These are phyloP conservation scores for Colletotrichum sp. DNA, from an alignment of 2,329 filamentous ascomycete species.

Conservation along the genomic window DNA sequence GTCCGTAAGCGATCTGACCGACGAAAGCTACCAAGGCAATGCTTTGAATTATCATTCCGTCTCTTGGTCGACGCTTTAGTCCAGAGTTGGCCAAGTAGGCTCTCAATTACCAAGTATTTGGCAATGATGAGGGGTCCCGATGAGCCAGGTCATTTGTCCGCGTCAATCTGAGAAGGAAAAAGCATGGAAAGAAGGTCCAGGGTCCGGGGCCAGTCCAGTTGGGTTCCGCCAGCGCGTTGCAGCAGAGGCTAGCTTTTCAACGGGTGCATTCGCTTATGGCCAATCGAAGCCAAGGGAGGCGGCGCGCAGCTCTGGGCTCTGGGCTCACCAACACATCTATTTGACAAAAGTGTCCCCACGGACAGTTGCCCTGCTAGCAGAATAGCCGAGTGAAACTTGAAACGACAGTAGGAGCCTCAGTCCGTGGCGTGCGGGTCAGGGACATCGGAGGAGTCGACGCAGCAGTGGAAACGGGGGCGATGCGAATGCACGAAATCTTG, in stretches of 20 bases:
- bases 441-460: not conserved
- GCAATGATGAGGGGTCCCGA: not conserved
- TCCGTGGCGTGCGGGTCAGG: not conserved
- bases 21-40: not conserved
- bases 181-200: not conserved
- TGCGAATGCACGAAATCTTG: not conserved
- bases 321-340: not conserved
- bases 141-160: not conserved
- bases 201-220: not conserved
- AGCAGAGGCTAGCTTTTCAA: not conserved
- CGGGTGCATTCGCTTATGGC: not conserved
- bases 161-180: conserved; percentile 1
- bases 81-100: not conserved
- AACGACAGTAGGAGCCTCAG: not conserved
- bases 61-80: not conserved
- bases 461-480: not conserved
- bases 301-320: not conserved
- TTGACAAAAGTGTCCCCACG: not conserved
- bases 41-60: not conserved
- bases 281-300: not conserved
- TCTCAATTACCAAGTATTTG: not conserved
- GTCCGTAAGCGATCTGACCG: conserved; percentile 3
- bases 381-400: conserved; percentile 9
- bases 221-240: not conserved
- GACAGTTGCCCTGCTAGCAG: not conserved